phyloP scores from a whole-genome alignment of 345 rosid species.

The Melaleuca quinquenervia region DNA sequence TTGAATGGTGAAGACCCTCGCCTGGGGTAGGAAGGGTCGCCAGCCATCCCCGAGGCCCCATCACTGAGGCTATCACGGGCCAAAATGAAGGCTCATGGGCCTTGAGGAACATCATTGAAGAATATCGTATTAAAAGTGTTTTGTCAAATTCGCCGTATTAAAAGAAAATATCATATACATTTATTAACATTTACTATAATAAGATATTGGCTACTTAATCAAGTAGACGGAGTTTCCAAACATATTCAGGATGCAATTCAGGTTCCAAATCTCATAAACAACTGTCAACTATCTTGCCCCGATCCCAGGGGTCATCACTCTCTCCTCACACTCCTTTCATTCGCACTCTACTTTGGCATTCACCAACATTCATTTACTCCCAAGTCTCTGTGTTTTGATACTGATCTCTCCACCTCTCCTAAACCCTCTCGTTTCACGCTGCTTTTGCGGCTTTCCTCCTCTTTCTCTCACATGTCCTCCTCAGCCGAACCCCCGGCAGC shows the following conservation, averaged over 20 bases:
- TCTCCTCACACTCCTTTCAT: background rate
- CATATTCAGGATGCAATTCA: background rate
- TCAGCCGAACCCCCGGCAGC: slow-evolving; percentile 29
- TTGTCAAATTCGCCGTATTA: no score
- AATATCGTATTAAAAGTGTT: no score
- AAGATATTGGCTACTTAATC: background rate
- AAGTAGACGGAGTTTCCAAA: background rate
- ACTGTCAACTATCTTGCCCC: background rate
- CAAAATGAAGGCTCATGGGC: no score
- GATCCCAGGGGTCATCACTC: background rate
- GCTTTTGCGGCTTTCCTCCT: background rate
- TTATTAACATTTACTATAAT: background rate
- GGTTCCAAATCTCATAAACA: background rate
- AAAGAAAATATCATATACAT: no score
- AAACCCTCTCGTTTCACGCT: background rate
- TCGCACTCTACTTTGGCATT: background rate
- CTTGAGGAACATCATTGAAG: no score
- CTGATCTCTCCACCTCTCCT: background rate
- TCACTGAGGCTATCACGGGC: no score
- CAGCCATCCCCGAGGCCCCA: background rate
- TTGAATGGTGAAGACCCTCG: background rate
- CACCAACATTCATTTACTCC: background rate
- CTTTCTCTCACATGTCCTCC: background rate
- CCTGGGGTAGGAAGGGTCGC: background rate
- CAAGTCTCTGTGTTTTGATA: background rate